Evolutionary conservation across 257 asterid species (phyloP), one percentile per base, ranked within the genome.

Genomic region (Hygrophila difformis): DNA sequence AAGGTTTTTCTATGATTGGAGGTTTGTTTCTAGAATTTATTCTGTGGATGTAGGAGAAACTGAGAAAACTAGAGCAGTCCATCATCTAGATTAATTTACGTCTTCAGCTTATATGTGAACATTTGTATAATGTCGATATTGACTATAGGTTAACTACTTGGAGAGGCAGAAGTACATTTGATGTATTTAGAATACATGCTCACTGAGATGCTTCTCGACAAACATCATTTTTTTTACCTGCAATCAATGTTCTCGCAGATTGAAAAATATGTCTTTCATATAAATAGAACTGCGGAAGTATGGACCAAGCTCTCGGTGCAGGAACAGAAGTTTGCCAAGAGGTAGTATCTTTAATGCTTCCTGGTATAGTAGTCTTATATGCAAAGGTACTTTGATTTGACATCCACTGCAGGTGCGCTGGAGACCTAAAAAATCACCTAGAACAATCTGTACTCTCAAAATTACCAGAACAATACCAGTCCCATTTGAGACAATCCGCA

Each of bases 401-500:
- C 57, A 28, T 43, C 17, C 47, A 15, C 40, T 54, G 24, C 77
- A 89, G 95, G 76, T 79, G 71, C 70, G 60, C 64, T 57, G 72
- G 66, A 7, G 88, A 82, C 24, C 46, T 80, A 60, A 64, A 76
- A 53, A 61, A 69, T 50, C 94, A 89, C 61, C 72, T 89, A 29
- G 73, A 77, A 37, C 81, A 79, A 56, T 77, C 93, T 41, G 81
- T 79, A 8, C 88, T 85, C 49, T 71, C 87, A 14, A 84, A 82
- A 61, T 73, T 84, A 73, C 94, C 93, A 12, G 72, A 70, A 22
- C 86, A 84, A 62, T 81, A 84, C 66, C 84, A 67, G 59, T 84
- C 94, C 19, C 75, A 71, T 55, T 47, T 88, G 57, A 73, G 78
- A 63, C 98, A 89, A 73, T 89, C 96, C 50, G 69, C 83, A 18